Percentiles rank a stretch among this genome's conserved stretches.
Conservation (phyloP, 768 basidiomycete species). For the Suillus clintonianus region DNA sequence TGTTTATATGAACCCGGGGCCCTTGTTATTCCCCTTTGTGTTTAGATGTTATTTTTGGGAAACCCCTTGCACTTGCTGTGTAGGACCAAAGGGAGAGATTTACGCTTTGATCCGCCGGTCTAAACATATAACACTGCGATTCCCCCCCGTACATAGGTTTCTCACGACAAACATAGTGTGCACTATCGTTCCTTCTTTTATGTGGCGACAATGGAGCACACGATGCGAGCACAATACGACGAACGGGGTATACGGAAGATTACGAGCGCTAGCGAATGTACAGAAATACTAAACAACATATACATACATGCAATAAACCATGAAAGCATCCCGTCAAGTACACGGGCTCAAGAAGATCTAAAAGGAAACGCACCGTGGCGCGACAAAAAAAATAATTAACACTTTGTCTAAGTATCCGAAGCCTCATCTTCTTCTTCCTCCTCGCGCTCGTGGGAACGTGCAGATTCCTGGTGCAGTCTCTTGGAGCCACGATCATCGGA, state of each 20-base stretch:
- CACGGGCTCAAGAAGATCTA: slow-evolving; percentile 36
- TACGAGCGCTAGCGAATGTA: slow-evolving; percentile 11
- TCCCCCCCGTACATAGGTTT: not conserved
- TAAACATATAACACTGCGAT: not conserved
- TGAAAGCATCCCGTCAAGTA: slow-evolving; percentile 15
- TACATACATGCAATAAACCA: slow-evolving; percentile 18
- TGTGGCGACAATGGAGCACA: not conserved
- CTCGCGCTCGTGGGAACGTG: slow-evolving; percentile 25
- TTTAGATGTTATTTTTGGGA: not conserved
- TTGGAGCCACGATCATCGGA: slow-evolving; percentile 57
- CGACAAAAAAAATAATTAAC: not conserved
- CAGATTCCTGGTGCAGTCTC: slow-evolving; percentile 56
- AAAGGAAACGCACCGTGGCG: slow-evolving; percentile 20
- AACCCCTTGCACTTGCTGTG: not conserved
- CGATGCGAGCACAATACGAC: not conserved
- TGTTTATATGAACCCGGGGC: not conserved
- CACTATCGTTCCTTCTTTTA: not conserved
- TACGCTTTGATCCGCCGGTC: slow-evolving; percentile 1
- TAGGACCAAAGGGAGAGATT: not conserved
- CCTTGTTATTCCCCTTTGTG: slow-evolving; percentile 1
- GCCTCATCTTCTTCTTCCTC: slow-evolving; percentile 34
- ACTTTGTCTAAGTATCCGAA: slow-evolving; percentile 31
- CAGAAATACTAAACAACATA: slow-evolving; percentile 15
- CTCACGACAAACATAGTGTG: not conserved
- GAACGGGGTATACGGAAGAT: not conserved